Evolutionary conservation across 352 stramenopile species (phyloP), one percentile per base, ranked within the genome.

Genomic region (Paralagenidium karlingii): DNA sequence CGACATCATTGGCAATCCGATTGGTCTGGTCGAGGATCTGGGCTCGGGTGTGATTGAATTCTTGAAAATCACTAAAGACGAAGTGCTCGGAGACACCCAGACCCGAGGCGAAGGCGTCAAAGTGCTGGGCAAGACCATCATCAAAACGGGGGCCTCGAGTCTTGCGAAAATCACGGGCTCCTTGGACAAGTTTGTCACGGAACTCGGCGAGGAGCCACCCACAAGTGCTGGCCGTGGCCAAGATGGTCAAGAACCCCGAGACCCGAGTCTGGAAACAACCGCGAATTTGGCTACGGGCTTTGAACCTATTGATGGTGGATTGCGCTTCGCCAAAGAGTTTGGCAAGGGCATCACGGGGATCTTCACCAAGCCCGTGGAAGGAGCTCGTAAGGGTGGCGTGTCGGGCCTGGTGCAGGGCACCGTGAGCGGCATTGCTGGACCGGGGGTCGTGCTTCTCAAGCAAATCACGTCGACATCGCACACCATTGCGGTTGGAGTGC

Each of bases 1-100:
- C 16, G 78, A 92, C 47, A 88, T 92, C 24, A 85, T 92, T 21
- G 78, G 78, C 16, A 84, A 92, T 41, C 78, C 78, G 3, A 85
- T 92, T 13, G 78, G 78, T n/a, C 49, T 92, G 19, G 78, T 92
- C 1, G 78, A 88, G 47, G 78, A 92, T 40, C 58, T 92, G 22
- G 78, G 78, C 3, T 88, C 73, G n/a, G 78, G 78, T 30, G 70
- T 92, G 9, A 64, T 89, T 3, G 74, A 88, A 31, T 92, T 92
- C 43, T 36, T 92, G 20, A 92, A 89, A 51, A 86, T 92, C 41
- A 92, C 78, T n/a, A 88, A 84, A 51, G 73, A 77, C 20, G 78
- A 92, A 36, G 43, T 92, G 9, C 58, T 66, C n/a, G 78, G 78
- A 3, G 75, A 86, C 39, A 66, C 75, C 8, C 70, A 92, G 33